Base-by-base conservation (phyloP, 495 filamentous ascomycete genomes). In the Durotheca rogersii region DNA sequence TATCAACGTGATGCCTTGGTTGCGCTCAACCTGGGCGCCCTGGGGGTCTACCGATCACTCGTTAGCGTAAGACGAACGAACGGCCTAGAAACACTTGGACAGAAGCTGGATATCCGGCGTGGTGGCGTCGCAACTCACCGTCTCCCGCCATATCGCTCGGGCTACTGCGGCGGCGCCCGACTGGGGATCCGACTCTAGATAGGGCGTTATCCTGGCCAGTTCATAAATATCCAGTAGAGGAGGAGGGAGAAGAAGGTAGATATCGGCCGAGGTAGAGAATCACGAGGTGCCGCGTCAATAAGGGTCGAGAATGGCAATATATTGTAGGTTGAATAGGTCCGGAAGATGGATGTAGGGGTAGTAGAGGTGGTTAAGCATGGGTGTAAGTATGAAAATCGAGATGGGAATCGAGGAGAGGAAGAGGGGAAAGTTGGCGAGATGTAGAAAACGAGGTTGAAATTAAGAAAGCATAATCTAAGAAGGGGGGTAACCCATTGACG, bases 1-100 rank as follows among this genome's bases (percentile, higher is more conserved):
- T 30, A 79, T 71, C 19, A 83, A 65, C 46, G 75, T 79, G 41
- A 83, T 80, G 36, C 81, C 81, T 35, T 66, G 68, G n/a, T 62
- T 57, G 2, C 44, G 33, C 52, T 27, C 4, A 27, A 27, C 23
- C 23, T 76, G 69, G 32, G 68, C 80, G 5, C 51, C 56, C 14
- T 72, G 75, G 21, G 17, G 37, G 29, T 51, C 57, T 56, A 36
- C 2, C 9, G 1, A 4, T 27, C 3, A 38, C 5, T 31, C 23
- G 12, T 60, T 43, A 60, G 51, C 12, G 42, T 6, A 27, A 9
- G 4, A 9, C 23, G 9, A 27, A 27, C 23, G 9, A 27, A 27
- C 23, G 9, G 23, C 23, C 23, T 27, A 27, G 23, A 27, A 27
- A 27, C 23, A 27, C n/a, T n/a, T n/a, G n/a, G n/a, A n/a, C n/a